A percentile compares a stretch with the other conserved stretches of the same genome.
These are phyloP conservation scores for Ustilago loliicola DNA, from an alignment of 1,284 basidiomycete species.

Conservation along the genomic window DNA sequence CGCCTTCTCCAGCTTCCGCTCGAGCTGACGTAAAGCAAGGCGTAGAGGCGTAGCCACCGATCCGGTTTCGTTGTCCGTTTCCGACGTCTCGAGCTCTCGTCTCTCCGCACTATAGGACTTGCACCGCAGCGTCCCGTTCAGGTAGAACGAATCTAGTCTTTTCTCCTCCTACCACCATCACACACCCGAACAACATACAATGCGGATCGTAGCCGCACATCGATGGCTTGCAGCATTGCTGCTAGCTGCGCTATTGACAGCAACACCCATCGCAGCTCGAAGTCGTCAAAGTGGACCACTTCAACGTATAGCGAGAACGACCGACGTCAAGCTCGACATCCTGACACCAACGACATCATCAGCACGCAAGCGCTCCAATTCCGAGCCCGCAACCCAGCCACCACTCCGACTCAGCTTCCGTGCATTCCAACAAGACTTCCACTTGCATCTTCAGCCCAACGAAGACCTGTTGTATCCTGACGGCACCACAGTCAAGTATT, in stretches of 20 bases:
- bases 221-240: slow-evolving; percentile 36
- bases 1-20: no score
- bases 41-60: not conserved
- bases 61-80: not conserved
- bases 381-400: slow-evolving; percentile 10
- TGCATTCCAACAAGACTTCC: slow-evolving; percentile 59
- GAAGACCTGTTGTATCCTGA: slow-evolving; percentile 60
- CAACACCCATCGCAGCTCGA: slow-evolving; percentile 26
- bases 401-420: slow-evolving; percentile 58
- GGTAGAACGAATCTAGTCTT: not conserved
- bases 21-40: slow-evolving; percentile 1
- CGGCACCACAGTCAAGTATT: slow-evolving; percentile 54
- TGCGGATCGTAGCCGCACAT: slow-evolving; percentile 21
- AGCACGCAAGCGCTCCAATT: slow-evolving; percentile 18
- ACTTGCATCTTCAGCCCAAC: slow-evolving; percentile 61
- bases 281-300: slow-evolving; percentile 39
- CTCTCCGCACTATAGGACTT: no score
- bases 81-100: no score
- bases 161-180: not conserved
- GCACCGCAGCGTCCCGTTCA: not conserved
- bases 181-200: not conserved
- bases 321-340: slow-evolving; percentile 26
- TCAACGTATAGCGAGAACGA: slow-evolving; percentile 40
- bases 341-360: slow-evolving; percentile 12
- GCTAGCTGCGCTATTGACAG: slow-evolving; percentile 21